phyloP scores from a whole-genome alignment of 2,329 filamentous ascomycete species.

The Sporothrix inflata region DNA sequence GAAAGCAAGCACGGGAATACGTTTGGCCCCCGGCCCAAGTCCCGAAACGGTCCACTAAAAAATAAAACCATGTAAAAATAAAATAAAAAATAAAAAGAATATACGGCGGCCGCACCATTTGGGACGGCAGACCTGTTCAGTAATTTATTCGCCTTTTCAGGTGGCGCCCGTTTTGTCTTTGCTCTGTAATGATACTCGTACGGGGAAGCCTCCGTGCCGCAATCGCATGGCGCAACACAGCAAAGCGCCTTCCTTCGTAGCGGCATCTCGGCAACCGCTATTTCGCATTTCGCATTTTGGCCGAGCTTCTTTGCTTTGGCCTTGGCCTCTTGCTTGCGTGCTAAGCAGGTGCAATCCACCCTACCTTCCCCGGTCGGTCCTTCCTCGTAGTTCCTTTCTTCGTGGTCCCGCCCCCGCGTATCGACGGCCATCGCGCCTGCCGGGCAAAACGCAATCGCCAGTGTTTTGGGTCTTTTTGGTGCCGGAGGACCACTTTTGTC shows the following conservation, averaged over 20 bases:
- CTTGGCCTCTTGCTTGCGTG: constrained; percentile 14
- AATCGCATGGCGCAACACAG: background rate
- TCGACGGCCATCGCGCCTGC: constrained; percentile 14
- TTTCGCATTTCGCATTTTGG: background rate
- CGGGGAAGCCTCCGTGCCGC: background rate
- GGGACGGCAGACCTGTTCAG: constrained; percentile 2
- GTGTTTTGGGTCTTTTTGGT: background rate
- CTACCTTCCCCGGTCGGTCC: background rate
- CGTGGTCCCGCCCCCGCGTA: constrained; percentile 2
- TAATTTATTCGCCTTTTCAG: constrained; percentile 7
- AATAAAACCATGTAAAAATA: background rate
- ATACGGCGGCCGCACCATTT: background rate
- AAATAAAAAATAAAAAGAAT: background rate
- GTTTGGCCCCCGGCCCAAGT: background rate
- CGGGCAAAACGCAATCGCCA: background rate
- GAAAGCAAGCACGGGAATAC: constrained; percentile 15
- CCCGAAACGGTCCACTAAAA: background rate
- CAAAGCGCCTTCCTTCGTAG: background rate
- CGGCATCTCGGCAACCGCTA: constrained; percentile 7
- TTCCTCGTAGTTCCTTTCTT: background rate
- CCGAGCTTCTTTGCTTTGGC: background rate
- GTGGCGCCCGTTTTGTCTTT: background rate
- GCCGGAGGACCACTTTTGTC: constrained; percentile 16
- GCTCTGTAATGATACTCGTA: background rate
- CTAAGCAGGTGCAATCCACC: constrained; percentile 6